Evolutionary conservation across 2,329 filamentous ascomycete species (phyloP).

Genomic region (Grosmannia clavigera): DNA sequence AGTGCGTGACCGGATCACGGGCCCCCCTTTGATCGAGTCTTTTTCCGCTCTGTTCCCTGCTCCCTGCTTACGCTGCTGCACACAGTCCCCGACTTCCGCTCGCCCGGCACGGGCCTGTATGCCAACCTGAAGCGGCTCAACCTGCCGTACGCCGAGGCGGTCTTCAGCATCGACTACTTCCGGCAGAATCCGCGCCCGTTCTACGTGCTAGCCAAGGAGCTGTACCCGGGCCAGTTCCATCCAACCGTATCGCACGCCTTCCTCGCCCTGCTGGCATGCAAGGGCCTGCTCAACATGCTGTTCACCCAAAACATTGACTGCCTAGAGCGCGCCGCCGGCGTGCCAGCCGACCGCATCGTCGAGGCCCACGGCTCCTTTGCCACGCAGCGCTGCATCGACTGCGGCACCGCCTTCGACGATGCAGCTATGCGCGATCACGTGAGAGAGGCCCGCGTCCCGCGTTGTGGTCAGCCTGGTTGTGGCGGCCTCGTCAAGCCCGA

Average conservation of each 20-base stretch:
- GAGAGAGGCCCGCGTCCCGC: slow-evolving; percentile 53
- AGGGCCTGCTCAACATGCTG: slow-evolving; percentile 66
- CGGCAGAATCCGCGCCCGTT: slow-evolving; percentile 74
- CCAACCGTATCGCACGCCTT: slow-evolving; percentile 89
- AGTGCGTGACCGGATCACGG: slow-evolving; percentile 28
- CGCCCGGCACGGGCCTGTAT: slow-evolving; percentile 86
- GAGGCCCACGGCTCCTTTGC: slow-evolving; percentile 96
- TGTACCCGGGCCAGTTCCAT: slow-evolving; percentile 80
- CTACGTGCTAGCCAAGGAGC: slow-evolving; percentile 80
- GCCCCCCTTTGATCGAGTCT: slow-evolving; percentile 6
- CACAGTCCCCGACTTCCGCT: slow-evolving; percentile 82
- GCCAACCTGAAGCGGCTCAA: slow-evolving; percentile 79
- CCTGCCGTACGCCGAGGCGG: slow-evolving; percentile 78
- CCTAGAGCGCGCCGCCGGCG: slow-evolving; percentile 74
- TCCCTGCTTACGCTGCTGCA: slow-evolving; percentile 6
- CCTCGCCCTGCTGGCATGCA: slow-evolving; percentile 67
- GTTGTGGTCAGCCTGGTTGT: slow-evolving; percentile 48
- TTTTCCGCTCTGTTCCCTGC: no score
- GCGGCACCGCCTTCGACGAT: slow-evolving; percentile 57
- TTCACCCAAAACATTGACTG: slow-evolving; percentile 99
- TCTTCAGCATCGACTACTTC: slow-evolving; percentile 91
- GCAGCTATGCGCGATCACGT: slow-evolving; percentile 63
- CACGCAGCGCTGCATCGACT: slow-evolving; percentile 82
- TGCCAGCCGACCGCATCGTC: slow-evolving; percentile 68
- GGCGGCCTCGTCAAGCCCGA: slow-evolving; percentile 80